A percentile compares a stretch with the other conserved stretches of the same genome.
Conservation (phyloP, 441 rosid species). For the Populus trichocarpa region DNA sequence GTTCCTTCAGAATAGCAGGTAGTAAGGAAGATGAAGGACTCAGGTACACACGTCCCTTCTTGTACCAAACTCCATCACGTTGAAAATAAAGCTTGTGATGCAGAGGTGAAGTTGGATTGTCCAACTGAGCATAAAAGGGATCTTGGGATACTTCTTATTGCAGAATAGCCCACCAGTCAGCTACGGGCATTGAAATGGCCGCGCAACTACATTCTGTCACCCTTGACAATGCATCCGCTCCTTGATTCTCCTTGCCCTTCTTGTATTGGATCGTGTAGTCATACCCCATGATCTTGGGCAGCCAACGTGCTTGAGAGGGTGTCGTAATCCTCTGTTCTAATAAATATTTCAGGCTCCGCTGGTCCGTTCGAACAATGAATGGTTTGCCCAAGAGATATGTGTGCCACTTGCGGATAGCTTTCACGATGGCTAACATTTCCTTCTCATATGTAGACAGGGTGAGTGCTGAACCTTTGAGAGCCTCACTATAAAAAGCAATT, state of each 20-base stretch:
- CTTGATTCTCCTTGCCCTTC: neutral
- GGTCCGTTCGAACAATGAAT: neutral
- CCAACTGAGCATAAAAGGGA: no score
- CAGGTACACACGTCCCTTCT: no score
- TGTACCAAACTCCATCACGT: constrained; percentile 1
- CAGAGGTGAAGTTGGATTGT: no score
- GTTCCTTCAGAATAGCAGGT: no score
- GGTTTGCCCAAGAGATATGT: neutral
- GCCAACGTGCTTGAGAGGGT: neutral
- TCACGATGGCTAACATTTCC: neutral
- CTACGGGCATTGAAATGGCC: neutral
- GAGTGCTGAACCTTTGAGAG: neutral
- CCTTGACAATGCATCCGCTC: no score
- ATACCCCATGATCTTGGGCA: neutral
- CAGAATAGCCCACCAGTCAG: neutral
- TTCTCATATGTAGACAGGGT: neutral
- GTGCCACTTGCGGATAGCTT: neutral
- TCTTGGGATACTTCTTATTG: neutral
- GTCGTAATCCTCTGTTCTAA: neutral
- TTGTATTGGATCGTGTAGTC: neutral
- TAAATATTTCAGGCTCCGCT: neutral
- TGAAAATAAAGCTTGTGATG: neutral
- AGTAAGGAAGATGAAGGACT: no score
- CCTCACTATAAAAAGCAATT: neutral
- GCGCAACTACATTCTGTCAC: no score